Conservation (phyloP, 2,329 filamentous ascomycete species). For the Cercospora beticola region DNA sequence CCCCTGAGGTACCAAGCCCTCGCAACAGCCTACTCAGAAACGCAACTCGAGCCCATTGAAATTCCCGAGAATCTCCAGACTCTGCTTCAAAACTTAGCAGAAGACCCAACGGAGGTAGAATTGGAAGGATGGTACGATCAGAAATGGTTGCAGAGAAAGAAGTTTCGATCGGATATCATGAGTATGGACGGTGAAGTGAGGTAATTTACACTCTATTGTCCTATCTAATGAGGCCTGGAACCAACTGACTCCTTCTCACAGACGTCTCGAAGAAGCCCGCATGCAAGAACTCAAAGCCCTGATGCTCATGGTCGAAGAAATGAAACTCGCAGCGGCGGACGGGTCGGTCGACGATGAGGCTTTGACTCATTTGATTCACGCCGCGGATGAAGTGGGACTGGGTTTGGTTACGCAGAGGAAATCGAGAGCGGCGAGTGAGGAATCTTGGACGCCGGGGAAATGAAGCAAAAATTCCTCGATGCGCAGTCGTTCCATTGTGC, state of each 20-base stretch:
- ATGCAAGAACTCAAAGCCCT: slow-evolving; percentile 19
- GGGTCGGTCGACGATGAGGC: slow-evolving; percentile 12
- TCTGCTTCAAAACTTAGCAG: slow-evolving; percentile 8
- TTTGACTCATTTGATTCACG: slow-evolving; percentile 11
- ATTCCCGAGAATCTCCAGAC: not conserved
- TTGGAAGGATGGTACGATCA: slow-evolving; percentile 10
- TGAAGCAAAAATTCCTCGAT: not conserved
- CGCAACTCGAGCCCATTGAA: not conserved
- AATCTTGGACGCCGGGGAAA: not conserved
- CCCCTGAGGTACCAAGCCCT: slow-evolving; percentile 19
- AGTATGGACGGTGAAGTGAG: slow-evolving; percentile 14
- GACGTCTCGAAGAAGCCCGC: slow-evolving; percentile 16
- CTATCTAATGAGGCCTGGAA: not conserved
- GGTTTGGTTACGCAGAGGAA: not conserved
- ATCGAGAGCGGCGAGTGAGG: not conserved
- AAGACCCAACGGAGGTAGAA: slow-evolving; percentile 2
- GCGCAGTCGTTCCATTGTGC: not conserved
- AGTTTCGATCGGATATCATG: slow-evolving; percentile 8
- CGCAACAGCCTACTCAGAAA: slow-evolving; percentile 7
- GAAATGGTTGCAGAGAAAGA: slow-evolving; percentile 16
- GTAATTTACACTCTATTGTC: not conserved
- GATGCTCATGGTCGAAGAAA: slow-evolving; percentile 13
- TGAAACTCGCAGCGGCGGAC: slow-evolving; percentile 13
- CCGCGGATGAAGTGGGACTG: slow-evolving; percentile 20
- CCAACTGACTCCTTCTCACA: not conserved